Percentiles rank a stretch among this genome's conserved stretches.
phyloP scores from a whole-genome alignment of 495 filamentous ascomycete species.

The Xylaria curta region DNA sequence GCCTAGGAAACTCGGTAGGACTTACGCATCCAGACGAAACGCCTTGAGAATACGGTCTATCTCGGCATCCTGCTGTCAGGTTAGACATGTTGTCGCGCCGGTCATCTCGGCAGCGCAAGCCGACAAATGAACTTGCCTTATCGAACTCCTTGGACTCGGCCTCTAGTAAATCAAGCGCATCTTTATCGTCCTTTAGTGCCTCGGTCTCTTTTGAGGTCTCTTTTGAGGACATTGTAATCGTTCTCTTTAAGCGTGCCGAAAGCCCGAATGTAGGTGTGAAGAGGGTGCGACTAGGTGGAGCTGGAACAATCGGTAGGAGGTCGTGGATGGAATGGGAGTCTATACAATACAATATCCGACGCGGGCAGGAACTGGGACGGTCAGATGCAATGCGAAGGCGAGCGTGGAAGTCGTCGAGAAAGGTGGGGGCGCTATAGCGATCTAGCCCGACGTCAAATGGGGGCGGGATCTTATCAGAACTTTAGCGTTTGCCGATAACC shows the following conservation, averaged over 20 bases:
- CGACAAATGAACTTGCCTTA: slow-evolving; percentile 63
- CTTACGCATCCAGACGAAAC: slow-evolving; percentile 88
- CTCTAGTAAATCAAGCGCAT: slow-evolving; percentile 84
- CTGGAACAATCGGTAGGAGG: not conserved
- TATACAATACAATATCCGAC: not conserved
- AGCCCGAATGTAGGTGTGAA: not conserved
- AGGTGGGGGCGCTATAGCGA: not conserved
- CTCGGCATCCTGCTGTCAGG: slow-evolving; percentile 76
- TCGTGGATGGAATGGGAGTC: not conserved
- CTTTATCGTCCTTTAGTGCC: slow-evolving; percentile 64
- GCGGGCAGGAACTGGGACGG: not conserved
- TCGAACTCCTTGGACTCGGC: slow-evolving; percentile 87
- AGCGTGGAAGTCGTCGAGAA: not conserved
- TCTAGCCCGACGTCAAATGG: slow-evolving; percentile 13
- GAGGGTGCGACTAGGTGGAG: not conserved
- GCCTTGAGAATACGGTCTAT: slow-evolving; percentile 93
- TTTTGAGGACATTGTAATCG: slow-evolving; percentile 18
- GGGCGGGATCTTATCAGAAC: slow-evolving; percentile 27
- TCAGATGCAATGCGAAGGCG: slow-evolving; percentile 17
- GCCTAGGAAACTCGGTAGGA: slow-evolving; percentile 21
- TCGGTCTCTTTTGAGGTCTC: slow-evolving; percentile 10
- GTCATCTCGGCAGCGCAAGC: not conserved
- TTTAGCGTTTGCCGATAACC: slow-evolving; percentile 22
- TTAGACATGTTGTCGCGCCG: not conserved
- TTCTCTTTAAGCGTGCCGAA: not conserved